phyloP scores from a whole-genome alignment of 345 rosid species.

The Mangifera indica region DNA sequence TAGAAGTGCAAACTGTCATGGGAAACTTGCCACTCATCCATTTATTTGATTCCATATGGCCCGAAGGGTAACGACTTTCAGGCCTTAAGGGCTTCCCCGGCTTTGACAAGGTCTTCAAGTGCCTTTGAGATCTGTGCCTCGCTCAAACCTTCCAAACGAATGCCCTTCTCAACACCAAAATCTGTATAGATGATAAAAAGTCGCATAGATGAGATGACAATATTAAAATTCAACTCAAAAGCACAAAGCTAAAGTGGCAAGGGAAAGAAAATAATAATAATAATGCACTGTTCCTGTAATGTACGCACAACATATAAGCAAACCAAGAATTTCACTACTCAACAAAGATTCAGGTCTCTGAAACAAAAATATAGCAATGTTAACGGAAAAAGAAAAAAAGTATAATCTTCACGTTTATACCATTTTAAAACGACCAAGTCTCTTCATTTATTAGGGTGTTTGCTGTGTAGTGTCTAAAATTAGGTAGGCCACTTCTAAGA shows the following conservation, averaged over 20 bases:
- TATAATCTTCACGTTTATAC: not conserved
- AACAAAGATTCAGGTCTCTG: not conserved
- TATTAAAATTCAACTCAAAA: not conserved
- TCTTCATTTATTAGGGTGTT: not conserved
- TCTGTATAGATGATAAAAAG: conserved; percentile 33
- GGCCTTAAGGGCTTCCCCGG: conserved; percentile 29
- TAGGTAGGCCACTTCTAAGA: not conserved
- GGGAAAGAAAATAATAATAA: not conserved
- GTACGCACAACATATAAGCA: not conserved
- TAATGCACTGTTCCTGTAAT: not conserved
- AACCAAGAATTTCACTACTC: not conserved
- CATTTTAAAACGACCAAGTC: not conserved
- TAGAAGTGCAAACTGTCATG: too few relatives aligned
- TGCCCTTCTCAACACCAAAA: conserved; percentile 68
- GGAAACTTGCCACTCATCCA: too few relatives aligned
- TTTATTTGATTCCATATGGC: too few relatives aligned
- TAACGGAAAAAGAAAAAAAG: not conserved
- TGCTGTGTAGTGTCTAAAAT: not conserved
- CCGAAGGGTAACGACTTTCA: conserved; percentile 17
- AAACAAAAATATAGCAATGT: not conserved
- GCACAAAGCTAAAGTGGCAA: not conserved
- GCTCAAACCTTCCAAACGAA: conserved; percentile 56
- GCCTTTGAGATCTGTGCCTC: conserved; percentile 61
- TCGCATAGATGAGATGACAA: not conserved
- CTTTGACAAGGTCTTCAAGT: conserved; percentile 36